A percentile compares a stretch with the other conserved stretches of the same genome.
phyloP scores from a whole-genome alignment of 192 early-diverging fungal genomes.

The Ramicandelaber brevisporus region DNA sequence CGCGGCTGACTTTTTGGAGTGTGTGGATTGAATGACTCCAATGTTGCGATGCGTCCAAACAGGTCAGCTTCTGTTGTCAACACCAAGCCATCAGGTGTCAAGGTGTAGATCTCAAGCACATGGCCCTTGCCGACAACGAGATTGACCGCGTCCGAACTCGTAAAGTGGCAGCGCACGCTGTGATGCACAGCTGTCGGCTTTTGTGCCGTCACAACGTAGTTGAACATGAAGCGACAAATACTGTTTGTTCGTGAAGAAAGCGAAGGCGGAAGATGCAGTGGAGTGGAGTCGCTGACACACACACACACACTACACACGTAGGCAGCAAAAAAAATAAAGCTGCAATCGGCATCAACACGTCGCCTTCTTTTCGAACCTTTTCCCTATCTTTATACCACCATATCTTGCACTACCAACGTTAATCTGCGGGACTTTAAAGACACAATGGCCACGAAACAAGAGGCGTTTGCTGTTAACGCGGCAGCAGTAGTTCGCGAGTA shows the following conservation, averaged over 20 bases:
- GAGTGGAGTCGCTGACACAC: too few species aligned
- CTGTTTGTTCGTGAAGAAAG: too few species aligned
- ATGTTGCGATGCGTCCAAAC: constrained; percentile 27
- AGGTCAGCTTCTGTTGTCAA: constrained; percentile 23
- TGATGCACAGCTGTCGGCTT: constrained; percentile 32
- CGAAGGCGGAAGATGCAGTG: too few species aligned
- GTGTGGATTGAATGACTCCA: constrained; percentile 19
- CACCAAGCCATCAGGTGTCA: constrained; percentile 13
- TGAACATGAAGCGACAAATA: too few species aligned
- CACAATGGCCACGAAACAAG: constrained; percentile 17
- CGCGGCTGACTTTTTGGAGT: too few species aligned
- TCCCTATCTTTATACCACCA: too few species aligned
- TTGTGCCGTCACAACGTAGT: constrained; percentile 40
- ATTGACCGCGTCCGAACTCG: constrained; percentile 23
- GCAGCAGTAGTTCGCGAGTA: constrained; percentile 79
- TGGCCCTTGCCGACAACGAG: constrained; percentile 33
- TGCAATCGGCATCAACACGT: too few species aligned
- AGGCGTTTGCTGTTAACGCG: constrained; percentile 56
- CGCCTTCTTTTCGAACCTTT: too few species aligned
- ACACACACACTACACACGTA: too few species aligned
- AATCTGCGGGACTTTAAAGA: too few species aligned
- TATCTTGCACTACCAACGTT: too few species aligned
- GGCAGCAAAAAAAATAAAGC: too few species aligned
- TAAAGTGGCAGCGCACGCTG: constrained; percentile 27
- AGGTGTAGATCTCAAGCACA: constrained; percentile 21